Percentiles rank a stretch among this genome's conserved stretches.
Conservation (phyloP, 1,139 yeast genomes). For the Nadsonia starkeyi-henricii region DNA sequence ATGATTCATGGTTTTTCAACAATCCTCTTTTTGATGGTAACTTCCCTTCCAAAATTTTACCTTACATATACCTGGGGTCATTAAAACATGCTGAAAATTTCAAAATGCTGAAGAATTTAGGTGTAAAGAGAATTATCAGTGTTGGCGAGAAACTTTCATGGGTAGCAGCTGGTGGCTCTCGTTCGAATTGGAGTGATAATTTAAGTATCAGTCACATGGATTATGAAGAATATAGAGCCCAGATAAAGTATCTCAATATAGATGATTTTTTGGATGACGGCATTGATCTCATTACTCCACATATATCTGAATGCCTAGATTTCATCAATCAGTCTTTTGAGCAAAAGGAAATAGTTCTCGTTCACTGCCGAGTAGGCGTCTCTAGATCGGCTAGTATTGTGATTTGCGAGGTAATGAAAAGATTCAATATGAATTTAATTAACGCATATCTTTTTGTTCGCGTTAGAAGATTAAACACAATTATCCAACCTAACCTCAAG, state of each 20-base stretch:
- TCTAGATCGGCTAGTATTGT: slow-evolving; percentile 82
- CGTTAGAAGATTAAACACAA: slow-evolving; percentile 70
- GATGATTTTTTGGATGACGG: slow-evolving; percentile 38
- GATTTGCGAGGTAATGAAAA: slow-evolving; percentile 77
- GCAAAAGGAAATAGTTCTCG: slow-evolving; percentile 39
- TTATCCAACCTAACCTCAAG: slow-evolving; percentile 79
- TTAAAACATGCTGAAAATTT: slow-evolving; percentile 67
- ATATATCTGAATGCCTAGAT: slow-evolving; percentile 28
- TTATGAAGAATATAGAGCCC: slow-evolving; percentile 9
- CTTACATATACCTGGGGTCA: slow-evolving; percentile 78
- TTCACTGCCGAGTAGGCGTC: slow-evolving; percentile 87
- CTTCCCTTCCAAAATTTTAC: slow-evolving; percentile 58
- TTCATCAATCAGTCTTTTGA: slow-evolving; percentile 30
- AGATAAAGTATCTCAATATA: slow-evolving; percentile 26
- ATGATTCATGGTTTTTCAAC: slow-evolving; percentile 20
- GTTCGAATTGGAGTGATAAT: slow-evolving; percentile 1
- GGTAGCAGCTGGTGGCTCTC: slow-evolving; percentile 16
- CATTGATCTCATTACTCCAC: slow-evolving; percentile 29
- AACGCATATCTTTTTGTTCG: slow-evolving; percentile 70
- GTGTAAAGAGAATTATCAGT: slow-evolving; percentile 61
- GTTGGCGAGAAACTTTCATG: slow-evolving; percentile 76
- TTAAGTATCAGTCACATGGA: background rate
- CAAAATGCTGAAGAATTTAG: slow-evolving; percentile 46
- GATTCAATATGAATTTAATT: slow-evolving; percentile 47
- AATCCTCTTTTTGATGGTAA: slow-evolving; percentile 33